Base-by-base conservation (phyloP, 352 stramenopile genomes). In the Phytophthora vignae region DNA sequence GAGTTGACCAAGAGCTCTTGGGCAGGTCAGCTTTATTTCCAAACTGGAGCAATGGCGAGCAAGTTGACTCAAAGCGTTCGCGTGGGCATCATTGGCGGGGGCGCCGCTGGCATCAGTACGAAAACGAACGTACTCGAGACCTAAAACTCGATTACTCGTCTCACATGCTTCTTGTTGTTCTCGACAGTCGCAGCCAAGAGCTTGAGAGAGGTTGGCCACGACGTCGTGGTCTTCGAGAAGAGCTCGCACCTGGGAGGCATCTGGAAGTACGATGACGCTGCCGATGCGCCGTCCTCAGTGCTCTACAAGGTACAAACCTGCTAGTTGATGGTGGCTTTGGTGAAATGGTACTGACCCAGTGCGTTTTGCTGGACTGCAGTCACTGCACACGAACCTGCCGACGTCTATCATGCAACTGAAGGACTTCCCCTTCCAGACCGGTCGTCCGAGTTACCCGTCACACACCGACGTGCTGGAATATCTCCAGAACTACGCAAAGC, bases 391-490 rank as follows among this genome's bases (percentile, higher is more conserved):
- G 48, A 93, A 93, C 60, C 54, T 93, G 29, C 84, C 86, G 42
- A 92, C 84, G 9, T 74, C 83, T 31, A 82, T 92, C 64, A 92
- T 93, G 86, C 86, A 93, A 56, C 62, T 93, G 48, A 74, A 79
- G 52, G 86, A 79, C 55, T 87, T 91, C 27, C 59, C 81, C 3
- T 91, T 92, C 50, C 66, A 80, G 12, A 29, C 74, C 0, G 78
- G 66, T 9, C 21, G 73, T 36, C 84, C 71, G 0, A 88, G 77
- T 59, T 93, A 90, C 69, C 79, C 82, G 29, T 82, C 81, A n/a
- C 86, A 92, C 48, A 33, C 65, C 15, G 74, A 82, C 25, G 83
- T 93, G 55, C 67, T 92, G 22, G 38, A 71, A 55, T 93, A 93
- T 52, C 80, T 92, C 1, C 77, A 90, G 53, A 74, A 66, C 63